These are phyloP conservation scores for Talaromyces borbonicus DNA, from an alignment of 495 filamentous ascomycete genomes.

Conservation along the genomic window DNA sequence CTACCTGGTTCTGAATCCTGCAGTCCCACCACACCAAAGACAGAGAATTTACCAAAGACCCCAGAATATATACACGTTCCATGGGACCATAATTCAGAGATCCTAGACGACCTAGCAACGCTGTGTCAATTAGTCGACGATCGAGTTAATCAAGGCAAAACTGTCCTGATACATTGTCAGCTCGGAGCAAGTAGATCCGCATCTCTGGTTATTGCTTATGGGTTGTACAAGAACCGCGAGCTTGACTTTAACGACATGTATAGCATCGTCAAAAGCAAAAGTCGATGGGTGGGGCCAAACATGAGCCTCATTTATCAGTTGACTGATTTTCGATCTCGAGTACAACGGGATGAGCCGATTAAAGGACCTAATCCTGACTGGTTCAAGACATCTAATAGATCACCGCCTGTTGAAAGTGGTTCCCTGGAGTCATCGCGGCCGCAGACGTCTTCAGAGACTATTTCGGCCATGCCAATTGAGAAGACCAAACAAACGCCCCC, in stretches of 20 bases:
- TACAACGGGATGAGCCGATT: constrained; percentile 36
- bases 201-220: constrained; percentile 94
- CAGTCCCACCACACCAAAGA: constrained; percentile 48
- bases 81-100: constrained; percentile 98
- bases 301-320: constrained; percentile 98
- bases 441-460: neutral
- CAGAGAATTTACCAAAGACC: constrained; percentile 27
- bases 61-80: constrained; percentile 94
- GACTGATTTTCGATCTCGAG: constrained; percentile 61
- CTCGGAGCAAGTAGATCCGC: constrained; percentile 93
- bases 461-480: neutral
- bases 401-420: constrained; percentile 9
- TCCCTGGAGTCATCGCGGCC: neutral
- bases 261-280: constrained; percentile 76
- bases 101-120: constrained; percentile 70
- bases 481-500: neutral
- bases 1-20: constrained; percentile 19
- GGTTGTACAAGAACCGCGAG: constrained; percentile 80
- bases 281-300: constrained; percentile 94
- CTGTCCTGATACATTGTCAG: constrained; percentile 88
- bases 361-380: constrained; percentile 26
- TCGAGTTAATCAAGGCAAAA: constrained; percentile 67
- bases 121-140: constrained; percentile 85
- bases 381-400: constrained; percentile 28
- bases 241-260: constrained; percentile 91